phyloP scores from a whole-genome alignment of 108 stramenopile genomes.

The Mediolabrus comicus region DNA sequence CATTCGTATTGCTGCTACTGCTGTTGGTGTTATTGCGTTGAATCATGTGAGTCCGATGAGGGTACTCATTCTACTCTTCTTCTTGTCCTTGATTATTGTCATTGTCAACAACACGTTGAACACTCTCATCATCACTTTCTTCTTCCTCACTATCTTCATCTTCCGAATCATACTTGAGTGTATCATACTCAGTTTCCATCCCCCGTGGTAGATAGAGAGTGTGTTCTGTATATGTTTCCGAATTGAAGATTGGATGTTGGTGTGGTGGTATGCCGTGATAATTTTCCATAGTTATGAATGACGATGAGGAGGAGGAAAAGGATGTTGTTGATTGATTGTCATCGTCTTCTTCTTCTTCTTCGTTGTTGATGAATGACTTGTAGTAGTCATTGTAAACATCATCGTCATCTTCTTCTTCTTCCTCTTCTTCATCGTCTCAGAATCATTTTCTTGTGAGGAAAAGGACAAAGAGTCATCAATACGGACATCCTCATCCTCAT shows the following conservation, averaged over 20 bases:
- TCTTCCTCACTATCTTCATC: not conserved
- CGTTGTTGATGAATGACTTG: too few relatives aligned
- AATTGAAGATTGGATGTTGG: not conserved
- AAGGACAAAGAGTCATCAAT: constrained; percentile 4
- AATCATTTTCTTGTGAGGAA: not conserved
- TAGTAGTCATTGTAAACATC: not conserved
- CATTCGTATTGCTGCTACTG: not conserved
- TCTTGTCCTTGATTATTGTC: not conserved
- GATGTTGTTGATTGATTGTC: not conserved
- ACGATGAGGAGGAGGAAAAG: not conserved
- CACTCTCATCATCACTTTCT: not conserved
- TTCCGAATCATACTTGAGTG: constrained; percentile 2
- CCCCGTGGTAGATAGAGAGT: not conserved
- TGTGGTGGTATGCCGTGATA: not conserved
- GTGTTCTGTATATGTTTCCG: not conserved
- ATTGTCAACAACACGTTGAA: not conserved
- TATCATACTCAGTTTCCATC: not conserved
- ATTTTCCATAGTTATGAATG: not conserved
- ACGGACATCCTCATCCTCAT: constrained; percentile 12
- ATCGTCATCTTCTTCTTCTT: not conserved
- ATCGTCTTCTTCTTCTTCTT: not conserved
- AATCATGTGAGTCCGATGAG: constrained; percentile 16
- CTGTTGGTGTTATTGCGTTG: not conserved
- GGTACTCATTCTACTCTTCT: too few relatives aligned
- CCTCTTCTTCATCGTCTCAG: not conserved